Base-by-base conservation (phyloP, 2,329 filamentous ascomycete genomes). In the Akanthomyces muscarius region DNA sequence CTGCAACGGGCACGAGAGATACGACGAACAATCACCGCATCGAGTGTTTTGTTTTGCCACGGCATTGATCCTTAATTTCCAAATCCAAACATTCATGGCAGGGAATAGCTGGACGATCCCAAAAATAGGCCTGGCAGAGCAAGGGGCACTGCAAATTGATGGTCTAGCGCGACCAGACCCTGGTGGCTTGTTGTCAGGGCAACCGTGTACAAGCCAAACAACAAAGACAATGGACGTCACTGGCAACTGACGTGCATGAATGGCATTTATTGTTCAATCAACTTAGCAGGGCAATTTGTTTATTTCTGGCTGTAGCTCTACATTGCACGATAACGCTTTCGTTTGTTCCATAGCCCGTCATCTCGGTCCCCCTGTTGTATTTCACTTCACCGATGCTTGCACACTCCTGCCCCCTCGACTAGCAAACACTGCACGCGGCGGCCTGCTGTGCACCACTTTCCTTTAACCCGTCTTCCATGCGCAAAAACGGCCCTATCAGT, bases 211-310 rank as follows among this genome's bases (percentile, higher is more conserved):
- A 54, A 55, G 11, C 42, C 30, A 30, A 61, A 61, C 58, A 61
- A 61, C 59, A 61, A 61, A 61, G 59, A 54, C 59, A 61, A 55
- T 28, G 59, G 50, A 61, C 59, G 59, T 61, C 59, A 61, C 59
- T 54, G 50, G 18, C 28, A 61, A 36, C 59, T 61, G 41, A 48
- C 50, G 6, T 61, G 59, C 59, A 61, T 48, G 28, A 48, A 54
- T 47, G 10, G 50, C 50, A 16, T 16, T 61, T 30, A 54, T 54
- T 54, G 30, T 48, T 30, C 50, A 48, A 16, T 8, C 42, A 54
- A 55, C 42, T 55, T 47, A 47, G 48, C 50, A 23, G 36, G 38
- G 21, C 36, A 36, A 41, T n/a, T 54, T 13, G 30, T 55, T 18
- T 23, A 61, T 38, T 41, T 18, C 23, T 38, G 10, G 10, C 6